Conservation (phyloP, 768 basidiomycete genomes). For the Cystobasidiopsis lactophilus region DNA sequence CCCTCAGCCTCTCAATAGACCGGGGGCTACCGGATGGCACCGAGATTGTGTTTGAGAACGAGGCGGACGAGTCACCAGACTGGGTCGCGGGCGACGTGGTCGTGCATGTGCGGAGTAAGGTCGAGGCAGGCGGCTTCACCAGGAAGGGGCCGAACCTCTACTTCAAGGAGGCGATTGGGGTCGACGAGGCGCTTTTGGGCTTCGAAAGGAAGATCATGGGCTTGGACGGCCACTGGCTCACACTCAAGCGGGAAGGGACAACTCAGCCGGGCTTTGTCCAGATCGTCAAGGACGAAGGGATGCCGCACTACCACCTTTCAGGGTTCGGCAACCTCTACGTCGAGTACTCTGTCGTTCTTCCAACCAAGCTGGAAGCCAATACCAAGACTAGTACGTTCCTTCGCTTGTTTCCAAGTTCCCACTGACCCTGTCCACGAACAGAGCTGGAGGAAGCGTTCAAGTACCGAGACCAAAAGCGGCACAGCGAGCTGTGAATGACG, state of each 20-base stretch:
- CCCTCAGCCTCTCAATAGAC: conserved; percentile 63
- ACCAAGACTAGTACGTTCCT: conserved; percentile 48
- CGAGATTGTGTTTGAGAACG: conserved; percentile 84
- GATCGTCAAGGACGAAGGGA: conserved; percentile 65
- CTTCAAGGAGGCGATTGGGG: conserved; percentile 71
- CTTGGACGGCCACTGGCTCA: conserved; percentile 63
- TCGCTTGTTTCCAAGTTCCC: too few species aligned
- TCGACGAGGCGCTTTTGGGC: conserved; percentile 93
- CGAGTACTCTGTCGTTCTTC: conserved; percentile 82
- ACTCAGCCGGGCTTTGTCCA: conserved; percentile 91
- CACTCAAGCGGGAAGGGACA: conserved; percentile 47
- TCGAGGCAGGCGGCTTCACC: conserved; percentile 56
- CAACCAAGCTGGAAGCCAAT: conserved; percentile 43
- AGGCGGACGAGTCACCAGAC: conserved; percentile 85
- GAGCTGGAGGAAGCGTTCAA: conserved; percentile 3
- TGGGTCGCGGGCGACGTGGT: conserved; percentile 91
- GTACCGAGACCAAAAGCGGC: neutral
- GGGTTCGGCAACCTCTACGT: conserved; percentile 59
- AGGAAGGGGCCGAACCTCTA: conserved; percentile 78
- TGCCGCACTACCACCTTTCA: conserved; percentile 44
- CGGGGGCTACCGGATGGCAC: conserved; percentile 81
- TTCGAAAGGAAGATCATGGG: conserved; percentile 79
- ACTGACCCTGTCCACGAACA: neutral
- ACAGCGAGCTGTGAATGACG: too few species aligned
- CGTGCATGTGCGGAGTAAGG: conserved; percentile 55